phyloP scores from a whole-genome alignment of 495 filamentous ascomycete genomes.

The Entonaema liquescens region DNA sequence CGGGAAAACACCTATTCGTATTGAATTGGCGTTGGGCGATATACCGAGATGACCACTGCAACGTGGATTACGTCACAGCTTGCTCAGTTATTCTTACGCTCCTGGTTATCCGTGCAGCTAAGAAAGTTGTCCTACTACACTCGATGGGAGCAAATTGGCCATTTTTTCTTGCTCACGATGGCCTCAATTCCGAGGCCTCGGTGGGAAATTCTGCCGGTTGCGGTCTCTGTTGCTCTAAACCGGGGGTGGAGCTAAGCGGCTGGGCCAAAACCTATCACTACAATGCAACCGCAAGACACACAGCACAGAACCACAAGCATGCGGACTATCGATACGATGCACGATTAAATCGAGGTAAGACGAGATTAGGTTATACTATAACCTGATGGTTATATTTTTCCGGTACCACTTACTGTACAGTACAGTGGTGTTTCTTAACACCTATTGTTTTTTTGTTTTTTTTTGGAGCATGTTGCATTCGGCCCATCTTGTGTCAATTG shows the following conservation, averaged over 20 bases:
- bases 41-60: constrained; percentile 6
- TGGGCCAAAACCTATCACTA: constrained; percentile 33
- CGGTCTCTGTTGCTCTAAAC: constrained; percentile 36
- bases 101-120: constrained; percentile 5
- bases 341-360: constrained; percentile 30
- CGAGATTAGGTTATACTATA: not conserved
- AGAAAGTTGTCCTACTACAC: constrained; percentile 20
- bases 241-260: constrained; percentile 38
- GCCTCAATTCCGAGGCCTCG: constrained; percentile 28
- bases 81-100: not conserved
- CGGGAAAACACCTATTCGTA: constrained; percentile 1
- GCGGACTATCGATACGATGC: constrained; percentile 26
- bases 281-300: constrained; percentile 41
- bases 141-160: constrained; percentile 1
- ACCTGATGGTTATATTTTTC: constrained; percentile 5
- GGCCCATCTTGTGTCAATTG: constrained; percentile 27
- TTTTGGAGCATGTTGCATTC: constrained; percentile 26
- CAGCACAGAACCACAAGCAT: constrained; percentile 13
- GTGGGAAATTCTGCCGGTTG: constrained; percentile 35
- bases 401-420: constrained; percentile 21
- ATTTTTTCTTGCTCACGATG: constrained; percentile 32
- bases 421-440: constrained; percentile 1
- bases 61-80: constrained; percentile 9
- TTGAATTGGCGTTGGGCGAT: constrained; percentile 16
- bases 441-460: not conserved